Percentiles rank a stretch among this genome's conserved stretches.
phyloP scores from a whole-genome alignment of 2,329 filamentous ascomycete species.

The Geosmithia morbida region DNA sequence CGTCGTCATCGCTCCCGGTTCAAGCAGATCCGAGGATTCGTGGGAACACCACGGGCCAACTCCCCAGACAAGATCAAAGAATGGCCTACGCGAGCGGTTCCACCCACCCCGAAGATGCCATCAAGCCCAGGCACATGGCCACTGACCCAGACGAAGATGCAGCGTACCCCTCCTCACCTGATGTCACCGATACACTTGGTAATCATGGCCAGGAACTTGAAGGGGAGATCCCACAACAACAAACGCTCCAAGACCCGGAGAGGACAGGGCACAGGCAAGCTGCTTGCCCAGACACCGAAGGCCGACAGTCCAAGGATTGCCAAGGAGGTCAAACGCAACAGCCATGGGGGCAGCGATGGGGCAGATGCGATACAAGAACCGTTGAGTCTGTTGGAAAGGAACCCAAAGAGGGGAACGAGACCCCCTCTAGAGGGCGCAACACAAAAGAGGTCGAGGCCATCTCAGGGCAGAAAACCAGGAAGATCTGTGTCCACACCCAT shows the following conservation, averaged over 20 bases:
- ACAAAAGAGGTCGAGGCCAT: constrained; percentile 8
- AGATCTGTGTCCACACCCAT: constrained; percentile 39
- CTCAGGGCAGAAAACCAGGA: constrained; percentile 8
- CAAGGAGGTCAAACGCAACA: background rate
- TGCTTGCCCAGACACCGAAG: constrained; percentile 2
- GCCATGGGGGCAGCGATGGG: background rate
- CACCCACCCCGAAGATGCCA: background rate
- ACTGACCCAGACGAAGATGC: too few species aligned
- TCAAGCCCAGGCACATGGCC: background rate
- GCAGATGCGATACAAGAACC: background rate
- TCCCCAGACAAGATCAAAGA: background rate
- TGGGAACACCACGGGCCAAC: constrained; percentile 1
- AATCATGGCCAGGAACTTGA: too few species aligned
- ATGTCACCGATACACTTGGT: too few species aligned
- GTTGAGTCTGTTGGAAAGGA: background rate
- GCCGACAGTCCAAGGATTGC: constrained; percentile 1
- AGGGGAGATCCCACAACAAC: too few species aligned
- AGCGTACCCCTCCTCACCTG: too few species aligned
- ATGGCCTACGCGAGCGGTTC: too few species aligned
- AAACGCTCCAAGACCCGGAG: constrained; percentile 1
- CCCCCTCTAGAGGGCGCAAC: background rate
- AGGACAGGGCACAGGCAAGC: constrained; percentile 5
- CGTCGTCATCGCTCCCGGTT: background rate
- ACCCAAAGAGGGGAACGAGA: background rate
- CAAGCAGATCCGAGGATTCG: background rate